Evolutionary conservation across 768 basidiomycete genomes (phyloP).

Genomic region (Podaxis sp.): DNA sequence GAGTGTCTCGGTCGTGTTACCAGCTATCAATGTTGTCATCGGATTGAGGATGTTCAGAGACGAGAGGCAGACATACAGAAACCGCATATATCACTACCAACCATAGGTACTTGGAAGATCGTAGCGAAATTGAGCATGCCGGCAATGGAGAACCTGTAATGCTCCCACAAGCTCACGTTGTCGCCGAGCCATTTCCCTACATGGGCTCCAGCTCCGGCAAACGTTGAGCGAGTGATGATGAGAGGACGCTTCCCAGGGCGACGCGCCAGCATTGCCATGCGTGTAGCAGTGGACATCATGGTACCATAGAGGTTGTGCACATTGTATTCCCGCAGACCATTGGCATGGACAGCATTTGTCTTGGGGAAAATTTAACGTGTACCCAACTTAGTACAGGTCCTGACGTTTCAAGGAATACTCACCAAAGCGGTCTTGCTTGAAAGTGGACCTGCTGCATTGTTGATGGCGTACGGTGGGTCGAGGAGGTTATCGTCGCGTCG

Average conservation of each 20-base stretch:
- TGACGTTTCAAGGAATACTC: slow-evolving; percentile 18
- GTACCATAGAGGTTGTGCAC: slow-evolving; percentile 68
- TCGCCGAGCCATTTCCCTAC: slow-evolving; percentile 80
- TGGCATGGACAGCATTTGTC: slow-evolving; percentile 50
- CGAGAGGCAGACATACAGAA: slow-evolving; percentile 39
- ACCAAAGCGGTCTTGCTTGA: slow-evolving; percentile 57
- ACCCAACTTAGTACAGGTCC: background rate
- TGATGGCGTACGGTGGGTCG: slow-evolving; percentile 56
- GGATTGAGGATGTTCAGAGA: background rate
- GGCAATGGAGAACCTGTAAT: slow-evolving; percentile 59
- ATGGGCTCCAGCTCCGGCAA: slow-evolving; percentile 61
- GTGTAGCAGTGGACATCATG: slow-evolving; percentile 68
- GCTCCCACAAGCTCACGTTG: slow-evolving; percentile 56
- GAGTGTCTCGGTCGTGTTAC: slow-evolving; percentile 63
- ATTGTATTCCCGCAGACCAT: slow-evolving; percentile 59
- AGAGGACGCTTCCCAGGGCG: slow-evolving; percentile 59
- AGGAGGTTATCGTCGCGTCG: slow-evolving; percentile 37
- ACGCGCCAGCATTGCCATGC: slow-evolving; percentile 58
- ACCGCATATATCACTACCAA: slow-evolving; percentile 74
- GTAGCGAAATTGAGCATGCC: slow-evolving; percentile 67
- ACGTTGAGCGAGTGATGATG: slow-evolving; percentile 73
- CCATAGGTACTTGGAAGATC: slow-evolving; percentile 71
- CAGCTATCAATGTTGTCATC: slow-evolving; percentile 29
- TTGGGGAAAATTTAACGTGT: slow-evolving; percentile 15
- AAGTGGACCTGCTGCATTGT: slow-evolving; percentile 52